Evolutionary conservation across 1,284 basidiomycete species (phyloP).

Genomic region (Gomphus bonarii): DNA sequence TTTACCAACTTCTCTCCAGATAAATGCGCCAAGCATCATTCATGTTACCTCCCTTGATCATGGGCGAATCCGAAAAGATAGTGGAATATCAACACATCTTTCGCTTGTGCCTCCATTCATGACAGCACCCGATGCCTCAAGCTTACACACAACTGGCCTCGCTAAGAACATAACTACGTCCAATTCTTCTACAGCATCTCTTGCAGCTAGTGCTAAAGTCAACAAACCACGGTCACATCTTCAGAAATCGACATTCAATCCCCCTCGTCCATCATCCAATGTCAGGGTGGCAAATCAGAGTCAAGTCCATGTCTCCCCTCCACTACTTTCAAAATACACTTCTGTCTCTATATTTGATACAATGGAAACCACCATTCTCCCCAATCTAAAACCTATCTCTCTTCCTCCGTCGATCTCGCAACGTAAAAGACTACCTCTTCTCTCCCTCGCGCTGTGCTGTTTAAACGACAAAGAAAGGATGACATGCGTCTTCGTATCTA

Average conservation of each 20-base stretch:
- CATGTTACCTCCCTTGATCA: background rate
- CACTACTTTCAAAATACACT: background rate
- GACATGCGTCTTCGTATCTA: conserved; percentile 39
- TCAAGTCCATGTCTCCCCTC: conserved; percentile 14
- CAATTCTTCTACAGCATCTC: background rate
- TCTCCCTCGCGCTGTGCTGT: conserved; percentile 44
- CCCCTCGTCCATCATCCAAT: background rate
- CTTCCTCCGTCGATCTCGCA: conserved; percentile 48
- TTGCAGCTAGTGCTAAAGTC: background rate
- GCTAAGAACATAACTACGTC: background rate
- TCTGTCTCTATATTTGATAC: conserved; percentile 23
- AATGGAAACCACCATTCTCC: conserved; percentile 13
- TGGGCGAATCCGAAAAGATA: no score
- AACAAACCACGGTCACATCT: conserved; percentile 13
- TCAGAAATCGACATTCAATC: conserved; percentile 17
- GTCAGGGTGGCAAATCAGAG: background rate
- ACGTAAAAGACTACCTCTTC: conserved; percentile 39
- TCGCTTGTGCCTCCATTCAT: background rate
- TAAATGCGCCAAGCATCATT: background rate
- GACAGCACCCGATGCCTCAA: background rate
- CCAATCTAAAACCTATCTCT: conserved; percentile 31
- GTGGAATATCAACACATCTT: background rate
- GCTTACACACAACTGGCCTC: background rate
- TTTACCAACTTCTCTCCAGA: background rate
- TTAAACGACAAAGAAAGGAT: conserved; percentile 33